Percentiles rank a stretch among this genome's conserved stretches.
Conservation (phyloP, 768 basidiomycete species). For the Collybia sordida region DNA sequence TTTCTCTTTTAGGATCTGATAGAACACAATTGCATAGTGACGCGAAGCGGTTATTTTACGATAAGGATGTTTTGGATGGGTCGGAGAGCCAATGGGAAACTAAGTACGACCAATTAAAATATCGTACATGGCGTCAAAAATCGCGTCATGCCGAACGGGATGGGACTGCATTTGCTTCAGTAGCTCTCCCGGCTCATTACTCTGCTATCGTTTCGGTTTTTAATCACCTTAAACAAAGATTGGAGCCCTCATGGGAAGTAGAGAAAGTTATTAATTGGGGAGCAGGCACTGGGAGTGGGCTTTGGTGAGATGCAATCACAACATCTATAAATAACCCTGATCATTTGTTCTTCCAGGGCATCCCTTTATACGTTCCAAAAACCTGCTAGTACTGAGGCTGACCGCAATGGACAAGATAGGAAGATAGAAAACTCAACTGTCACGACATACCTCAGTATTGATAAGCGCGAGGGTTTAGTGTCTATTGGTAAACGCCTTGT, state of each 20-base stretch:
- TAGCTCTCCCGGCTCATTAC: conserved; percentile 86
- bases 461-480: conserved; percentile 71
- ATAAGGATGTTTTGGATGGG: conserved; percentile 23
- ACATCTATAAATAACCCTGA: conserved; percentile 3
- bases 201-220: conserved; percentile 78
- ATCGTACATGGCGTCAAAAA: conserved; percentile 60
- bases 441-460: conserved; percentile 69
- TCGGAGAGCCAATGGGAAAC: conserved; percentile 50
- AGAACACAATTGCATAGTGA: conserved; percentile 67
- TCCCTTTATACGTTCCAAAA: conserved; percentile 63
- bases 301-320: conserved; percentile 56
- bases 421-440: conserved; percentile 50
- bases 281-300: conserved; percentile 74
- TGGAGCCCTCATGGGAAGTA: conserved; percentile 62
- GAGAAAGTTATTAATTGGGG: conserved; percentile 82
- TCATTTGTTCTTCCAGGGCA: conserved; percentile 49
- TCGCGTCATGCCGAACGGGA: conserved; percentile 64
- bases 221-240: conserved; percentile 58
- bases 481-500: conserved; percentile 66
- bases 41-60: conserved; percentile 67
- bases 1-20: conserved; percentile 48
- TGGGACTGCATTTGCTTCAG: conserved; percentile 81
- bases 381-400: conserved; percentile 15
- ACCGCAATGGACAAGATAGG: conserved; percentile 27
- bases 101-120: conserved; percentile 53